These are phyloP conservation scores for Apiospora malaysiana DNA, from an alignment of 2,329 filamentous ascomycete genomes.

Conservation along the genomic window DNA sequence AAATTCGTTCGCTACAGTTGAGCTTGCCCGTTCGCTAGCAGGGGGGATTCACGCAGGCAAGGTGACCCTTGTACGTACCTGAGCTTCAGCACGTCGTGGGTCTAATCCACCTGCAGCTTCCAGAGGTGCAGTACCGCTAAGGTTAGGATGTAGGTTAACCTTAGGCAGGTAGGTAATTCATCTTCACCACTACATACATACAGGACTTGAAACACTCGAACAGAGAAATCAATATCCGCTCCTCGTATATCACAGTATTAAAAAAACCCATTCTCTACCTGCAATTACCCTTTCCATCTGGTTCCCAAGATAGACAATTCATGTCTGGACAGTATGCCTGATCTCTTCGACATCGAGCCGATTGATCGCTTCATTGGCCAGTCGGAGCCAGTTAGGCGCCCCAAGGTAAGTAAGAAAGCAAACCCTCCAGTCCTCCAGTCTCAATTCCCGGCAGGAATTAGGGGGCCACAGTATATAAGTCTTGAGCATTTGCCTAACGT, in stretches of 20 bases:
- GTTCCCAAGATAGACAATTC: neutral
- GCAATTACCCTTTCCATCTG: neutral
- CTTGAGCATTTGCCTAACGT: conserved; percentile 4
- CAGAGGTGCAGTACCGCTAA: neutral
- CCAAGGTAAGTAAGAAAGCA: conserved; percentile 66
- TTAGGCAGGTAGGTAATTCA: neutral
- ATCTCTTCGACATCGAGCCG: conserved; percentile 70
- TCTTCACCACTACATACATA: neutral
- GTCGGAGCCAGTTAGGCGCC: conserved; percentile 75
- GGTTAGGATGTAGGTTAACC: too few species aligned
- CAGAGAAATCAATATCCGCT: neutral
- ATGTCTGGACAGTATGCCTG: conserved; percentile 28
- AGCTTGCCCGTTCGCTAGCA: neutral
- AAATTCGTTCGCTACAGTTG: conserved; percentile 2
- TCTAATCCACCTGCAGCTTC: neutral
- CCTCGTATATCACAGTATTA: neutral
- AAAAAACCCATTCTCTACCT: neutral
- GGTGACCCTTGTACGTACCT: neutral
- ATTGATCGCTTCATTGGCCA: conserved; percentile 70
- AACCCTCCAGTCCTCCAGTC: neutral
- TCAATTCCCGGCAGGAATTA: neutral
- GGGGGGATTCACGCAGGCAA: neutral
- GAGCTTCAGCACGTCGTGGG: neutral
- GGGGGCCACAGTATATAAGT: neutral
- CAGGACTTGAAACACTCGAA: neutral